These are phyloP conservation scores for Cercospora berteroae DNA, from an alignment of 2,329 filamentous ascomycete genomes.

Conservation along the genomic window DNA sequence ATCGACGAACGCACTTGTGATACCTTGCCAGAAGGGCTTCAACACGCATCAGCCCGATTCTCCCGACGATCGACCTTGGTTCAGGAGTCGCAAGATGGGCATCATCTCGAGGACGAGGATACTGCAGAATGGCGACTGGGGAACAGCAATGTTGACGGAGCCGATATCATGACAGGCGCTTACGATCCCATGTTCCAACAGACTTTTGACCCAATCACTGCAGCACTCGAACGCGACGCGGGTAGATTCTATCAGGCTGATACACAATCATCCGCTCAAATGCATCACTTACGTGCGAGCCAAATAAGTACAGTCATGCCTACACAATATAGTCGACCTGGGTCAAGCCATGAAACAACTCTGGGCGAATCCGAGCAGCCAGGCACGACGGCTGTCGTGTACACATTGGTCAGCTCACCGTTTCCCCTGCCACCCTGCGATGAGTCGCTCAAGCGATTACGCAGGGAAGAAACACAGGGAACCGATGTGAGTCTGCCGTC, in stretches of 20 bases:
- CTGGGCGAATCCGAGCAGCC: background rate
- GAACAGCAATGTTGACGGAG: background rate
- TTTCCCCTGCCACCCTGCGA: constrained; percentile 6
- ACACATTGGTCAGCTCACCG: constrained; percentile 7
- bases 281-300: background rate
- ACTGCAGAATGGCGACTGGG: background rate
- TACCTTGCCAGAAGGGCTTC: background rate
- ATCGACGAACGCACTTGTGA: background rate
- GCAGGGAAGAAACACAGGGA: background rate
- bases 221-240: constrained; percentile 24
- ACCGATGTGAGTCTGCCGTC: constrained; percentile 13
- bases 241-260: constrained; percentile 18
- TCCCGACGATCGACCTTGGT: background rate
- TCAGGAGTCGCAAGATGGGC: constrained; percentile 11
- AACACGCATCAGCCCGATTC: background rate
- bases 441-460: background rate
- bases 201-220: constrained; percentile 26
- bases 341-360: background rate
- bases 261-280: constrained; percentile 15
- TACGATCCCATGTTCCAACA: constrained; percentile 18
- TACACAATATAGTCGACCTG: constrained; percentile 10
- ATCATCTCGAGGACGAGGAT: constrained; percentile 3
- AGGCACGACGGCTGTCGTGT: background rate
- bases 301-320: constrained; percentile 18
- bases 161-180: background rate